Evolutionary conservation across 2,329 filamentous ascomycete genomes (phyloP).

Genomic region (Furcasterigmium furcatum): DNA sequence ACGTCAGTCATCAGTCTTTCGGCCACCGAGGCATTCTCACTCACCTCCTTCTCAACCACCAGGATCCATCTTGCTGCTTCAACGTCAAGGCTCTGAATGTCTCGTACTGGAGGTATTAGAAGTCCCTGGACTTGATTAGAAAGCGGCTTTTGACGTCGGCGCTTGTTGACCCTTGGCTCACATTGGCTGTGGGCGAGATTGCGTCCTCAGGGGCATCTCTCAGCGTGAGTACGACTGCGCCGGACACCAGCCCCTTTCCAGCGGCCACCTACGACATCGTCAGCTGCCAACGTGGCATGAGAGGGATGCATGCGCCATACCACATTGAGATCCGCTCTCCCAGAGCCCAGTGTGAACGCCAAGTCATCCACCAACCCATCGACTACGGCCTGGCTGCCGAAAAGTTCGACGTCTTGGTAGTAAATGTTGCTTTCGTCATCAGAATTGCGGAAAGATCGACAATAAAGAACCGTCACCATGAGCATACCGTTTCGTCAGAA

Average conservation of each 20-base stretch:
- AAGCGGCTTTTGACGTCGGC: too few relatives aligned
- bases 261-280: constrained; percentile 57
- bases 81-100: constrained; percentile 49
- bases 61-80: constrained; percentile 58
- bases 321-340: constrained; percentile 66
- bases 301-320: constrained; percentile 38
- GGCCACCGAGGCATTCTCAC: constrained; percentile 1
- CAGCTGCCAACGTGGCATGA: constrained; percentile 1
- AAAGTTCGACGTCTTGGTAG: constrained; percentile 72
- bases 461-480: neutral
- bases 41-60: constrained; percentile 76
- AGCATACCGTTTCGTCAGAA: constrained; percentile 60
- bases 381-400: constrained; percentile 64
- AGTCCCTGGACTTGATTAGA: constrained; percentile 45
- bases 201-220: too few relatives aligned
- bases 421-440: constrained; percentile 65
- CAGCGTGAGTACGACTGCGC: constrained; percentile 43
- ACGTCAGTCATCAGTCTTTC: constrained; percentile 9
- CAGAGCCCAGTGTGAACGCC: constrained; percentile 64
- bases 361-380: constrained; percentile 73
- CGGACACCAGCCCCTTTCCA: constrained; percentile 68
- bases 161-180: too few relatives aligned
- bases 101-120: constrained; percentile 53
- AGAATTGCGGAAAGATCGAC: neutral
- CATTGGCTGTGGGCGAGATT: too few relatives aligned